Evolutionary conservation across 2,329 filamentous ascomycete genomes (phyloP), one percentile per base, ranked within the genome.

Genomic region (Beauveria brongniartii): DNA sequence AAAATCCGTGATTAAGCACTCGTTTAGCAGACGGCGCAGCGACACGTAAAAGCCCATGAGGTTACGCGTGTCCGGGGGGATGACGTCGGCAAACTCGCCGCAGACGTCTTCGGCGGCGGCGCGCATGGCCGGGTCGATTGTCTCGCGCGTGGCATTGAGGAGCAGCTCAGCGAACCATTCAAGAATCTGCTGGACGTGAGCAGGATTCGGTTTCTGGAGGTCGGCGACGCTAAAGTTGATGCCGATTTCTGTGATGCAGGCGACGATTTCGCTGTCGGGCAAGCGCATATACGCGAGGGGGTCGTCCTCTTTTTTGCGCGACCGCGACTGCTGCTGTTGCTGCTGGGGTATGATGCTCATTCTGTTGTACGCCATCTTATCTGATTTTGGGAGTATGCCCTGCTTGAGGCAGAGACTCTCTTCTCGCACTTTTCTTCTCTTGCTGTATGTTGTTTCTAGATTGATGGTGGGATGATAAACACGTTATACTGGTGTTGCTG

Each of bases 161-260:
- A 97, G 83, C 20, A 97, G 81, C 71, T 97, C 92, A 62, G 92
- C 92, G 68, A 99, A 94, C 89, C 92, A 96, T 80, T 99, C 94
- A 71, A 97, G 96, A 57, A 99, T 92, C 80, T 94, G 92, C 75
- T 99, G 94, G 59, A 97, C 92, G 70, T 96, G 92, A 63, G 93
- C 85, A 3, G 94, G 89, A 68, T 96, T 96, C 5, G 94, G 94
- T 71, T 97, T 97, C 68, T 93, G 87, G 46, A 99, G 82, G 75
- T 99, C 93, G 63, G 89, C 84, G 20, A 92, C 80, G 41, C 85
- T 89, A 74, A 97, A 97, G 30, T 85, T 87, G 69, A 97, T 92
- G 62, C 93, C 93, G 69, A 97, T 96, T 73, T 97, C 94, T 69
- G 89, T 94, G 77, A 99, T 97, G 75, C 94, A 99, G 72, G 90